These are phyloP conservation scores for Sporothrix variecibatus DNA, from an alignment of 2,329 filamentous ascomycete genomes.

Conservation along the genomic window DNA sequence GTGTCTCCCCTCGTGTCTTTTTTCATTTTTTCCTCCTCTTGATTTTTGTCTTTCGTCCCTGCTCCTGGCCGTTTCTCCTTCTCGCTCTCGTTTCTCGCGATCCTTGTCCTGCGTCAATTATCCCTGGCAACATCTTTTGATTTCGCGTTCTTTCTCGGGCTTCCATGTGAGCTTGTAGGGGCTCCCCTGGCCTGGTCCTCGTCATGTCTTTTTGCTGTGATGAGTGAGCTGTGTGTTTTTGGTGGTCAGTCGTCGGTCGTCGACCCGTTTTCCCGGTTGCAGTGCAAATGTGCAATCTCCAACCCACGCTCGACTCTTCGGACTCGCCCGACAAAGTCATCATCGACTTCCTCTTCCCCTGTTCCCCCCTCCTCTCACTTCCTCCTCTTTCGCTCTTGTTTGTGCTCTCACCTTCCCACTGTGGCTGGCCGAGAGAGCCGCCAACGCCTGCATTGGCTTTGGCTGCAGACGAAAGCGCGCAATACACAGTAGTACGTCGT, in stretches of 20 bases:
- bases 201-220: neutral
- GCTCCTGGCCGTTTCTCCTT: neutral
- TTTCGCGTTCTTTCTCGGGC: neutral
- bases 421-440: constrained; percentile 4
- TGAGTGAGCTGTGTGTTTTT: neutral
- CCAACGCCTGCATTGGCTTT: constrained; percentile 1
- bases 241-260: neutral
- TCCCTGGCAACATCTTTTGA: neutral
- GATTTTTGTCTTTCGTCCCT: neutral
- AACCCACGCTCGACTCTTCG: neutral
- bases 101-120: neutral
- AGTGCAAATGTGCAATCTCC: neutral
- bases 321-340: neutral
- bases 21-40: neutral
- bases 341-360: neutral
- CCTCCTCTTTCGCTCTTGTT: neutral
- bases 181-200: neutral
- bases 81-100: neutral
- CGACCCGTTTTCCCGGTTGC: constrained; percentile 11
- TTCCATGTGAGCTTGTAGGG: neutral
- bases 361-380: neutral
- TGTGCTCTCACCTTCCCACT: neutral
- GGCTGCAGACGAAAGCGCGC: neutral
- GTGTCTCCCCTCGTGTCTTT: neutral
- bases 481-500: neutral